Percentiles rank a stretch among this genome's conserved stretches.
Evolutionary conservation across 2,329 filamentous ascomycete genomes (phyloP).

Genomic region (Trichoderma polysporum): DNA sequence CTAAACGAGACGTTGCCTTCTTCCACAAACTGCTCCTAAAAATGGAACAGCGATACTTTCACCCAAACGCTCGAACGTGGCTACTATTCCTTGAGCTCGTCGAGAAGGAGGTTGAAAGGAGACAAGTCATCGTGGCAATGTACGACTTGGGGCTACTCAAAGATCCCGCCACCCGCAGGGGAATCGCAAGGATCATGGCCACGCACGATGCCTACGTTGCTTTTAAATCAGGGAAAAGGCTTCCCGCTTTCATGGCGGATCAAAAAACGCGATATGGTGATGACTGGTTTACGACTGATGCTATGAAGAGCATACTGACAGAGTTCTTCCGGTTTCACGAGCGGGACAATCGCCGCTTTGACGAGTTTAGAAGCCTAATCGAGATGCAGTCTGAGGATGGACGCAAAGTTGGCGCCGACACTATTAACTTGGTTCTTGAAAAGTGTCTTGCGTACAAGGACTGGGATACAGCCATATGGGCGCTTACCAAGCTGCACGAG

Average conservation of each 20-base stretch:
- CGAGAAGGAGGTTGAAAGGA: conserved; percentile 56
- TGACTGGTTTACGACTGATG: conserved; percentile 43
- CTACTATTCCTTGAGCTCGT: conserved; percentile 52
- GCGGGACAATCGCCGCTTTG: conserved; percentile 25
- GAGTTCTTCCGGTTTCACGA: conserved; percentile 44
- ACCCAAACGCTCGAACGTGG: conserved; percentile 49
- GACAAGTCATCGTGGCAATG: conserved; percentile 49
- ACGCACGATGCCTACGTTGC: conserved; percentile 44
- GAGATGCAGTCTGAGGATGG: conserved; percentile 28
- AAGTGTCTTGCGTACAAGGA: conserved; percentile 30
- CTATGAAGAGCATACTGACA: conserved; percentile 41
- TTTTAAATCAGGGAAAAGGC: conserved; percentile 35
- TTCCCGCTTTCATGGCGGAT: conserved; percentile 40
- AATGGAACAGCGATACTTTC: conserved; percentile 42
- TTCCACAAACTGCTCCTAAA: conserved; percentile 42
- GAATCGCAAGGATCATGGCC: conserved; percentile 45
- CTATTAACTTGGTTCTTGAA: conserved; percentile 42
- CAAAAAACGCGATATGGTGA: conserved; percentile 46
- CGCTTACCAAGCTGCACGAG: conserved; percentile 29
- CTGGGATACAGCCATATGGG: conserved; percentile 36
- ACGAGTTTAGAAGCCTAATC: conserved; percentile 33
- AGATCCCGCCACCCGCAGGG: conserved; percentile 36
- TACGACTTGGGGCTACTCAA: conserved; percentile 44
- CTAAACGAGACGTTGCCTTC: conserved; percentile 40
- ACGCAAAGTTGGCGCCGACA: conserved; percentile 30